Percentiles rank a stretch among this genome's conserved stretches.
Evolutionary conservation across 225 moss, liverwort and hornwort species (phyloP).

Genomic region (Lunularia cruciata): DNA sequence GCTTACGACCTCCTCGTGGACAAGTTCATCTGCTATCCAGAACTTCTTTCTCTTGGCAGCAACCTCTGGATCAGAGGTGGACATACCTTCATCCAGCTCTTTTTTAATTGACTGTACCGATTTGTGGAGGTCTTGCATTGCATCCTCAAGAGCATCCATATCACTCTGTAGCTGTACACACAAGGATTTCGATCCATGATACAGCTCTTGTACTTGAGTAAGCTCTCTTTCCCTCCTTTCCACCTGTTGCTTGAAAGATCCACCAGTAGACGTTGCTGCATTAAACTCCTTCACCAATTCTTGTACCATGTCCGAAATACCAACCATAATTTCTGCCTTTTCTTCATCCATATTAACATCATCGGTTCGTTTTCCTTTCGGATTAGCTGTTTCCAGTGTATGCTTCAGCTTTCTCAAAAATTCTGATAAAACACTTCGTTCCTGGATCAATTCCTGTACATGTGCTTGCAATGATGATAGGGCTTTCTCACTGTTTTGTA

Average conservation of each 20-base stretch:
- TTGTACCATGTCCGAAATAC: slow-evolving; percentile 26
- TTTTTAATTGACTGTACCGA: slow-evolving; percentile 27
- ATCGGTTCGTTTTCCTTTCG: not conserved
- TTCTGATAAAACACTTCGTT: slow-evolving; percentile 2
- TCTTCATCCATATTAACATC: not conserved
- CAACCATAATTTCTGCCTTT: slow-evolving; percentile 8
- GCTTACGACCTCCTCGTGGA: not conserved
- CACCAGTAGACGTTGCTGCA: slow-evolving; percentile 15
- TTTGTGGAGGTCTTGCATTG: slow-evolving; percentile 15
- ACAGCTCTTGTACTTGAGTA: slow-evolving; percentile 1
- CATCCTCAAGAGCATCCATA: slow-evolving; percentile 23
- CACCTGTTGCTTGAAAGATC: slow-evolving; percentile 12
- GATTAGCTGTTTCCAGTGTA: slow-evolving; percentile 10
- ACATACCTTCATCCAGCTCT: slow-evolving; percentile 5
- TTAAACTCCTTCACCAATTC: slow-evolving; percentile 27
- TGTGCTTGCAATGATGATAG: not conserved
- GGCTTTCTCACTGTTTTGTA: slow-evolving; percentile 3
- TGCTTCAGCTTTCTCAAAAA: slow-evolving; percentile 16
- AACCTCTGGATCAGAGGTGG: not conserved
- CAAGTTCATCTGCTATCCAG: not conserved
- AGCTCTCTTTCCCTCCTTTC: slow-evolving; percentile 25
- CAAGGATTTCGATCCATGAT: slow-evolving; percentile 16
- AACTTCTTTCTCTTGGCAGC: not conserved
- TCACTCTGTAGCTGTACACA: slow-evolving; percentile 17
- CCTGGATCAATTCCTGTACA: not conserved